Conservation (phyloP, 164 flowering plant genomes). For the Protea cynaroides region DNA sequence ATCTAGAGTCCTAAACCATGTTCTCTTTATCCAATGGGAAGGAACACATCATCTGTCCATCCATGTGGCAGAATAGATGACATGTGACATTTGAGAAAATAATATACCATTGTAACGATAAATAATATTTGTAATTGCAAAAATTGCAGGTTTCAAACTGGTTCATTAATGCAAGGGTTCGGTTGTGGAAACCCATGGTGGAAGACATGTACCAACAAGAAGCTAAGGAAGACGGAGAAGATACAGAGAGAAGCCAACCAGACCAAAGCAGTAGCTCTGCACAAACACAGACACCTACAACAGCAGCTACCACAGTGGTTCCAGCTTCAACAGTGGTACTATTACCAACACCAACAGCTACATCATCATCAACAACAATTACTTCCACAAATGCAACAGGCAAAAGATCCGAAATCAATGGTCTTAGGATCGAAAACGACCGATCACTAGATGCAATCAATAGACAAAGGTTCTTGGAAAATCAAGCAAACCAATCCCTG, state of each 20-base stretch:
- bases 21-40: too few relatives aligned
- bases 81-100: too few relatives aligned
- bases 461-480: slow-evolving; percentile 40
- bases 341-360: slow-evolving; percentile 8
- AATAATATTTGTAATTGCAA: too few relatives aligned
- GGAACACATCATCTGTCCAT: too few relatives aligned
- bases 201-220: slow-evolving; percentile 91
- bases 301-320: slow-evolving; percentile 4
- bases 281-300: slow-evolving; percentile 41
- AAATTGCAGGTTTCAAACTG: slow-evolving; percentile 70
- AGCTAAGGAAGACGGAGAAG: slow-evolving; percentile 35
- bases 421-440: slow-evolving; percentile 38
- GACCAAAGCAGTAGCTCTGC: slow-evolving; percentile 25
- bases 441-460: slow-evolving; percentile 57
- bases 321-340: slow-evolving; percentile 1
- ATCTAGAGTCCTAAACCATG: too few relatives aligned
- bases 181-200: slow-evolving; percentile 98
- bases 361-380: slow-evolving; percentile 24
- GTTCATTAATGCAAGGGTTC: slow-evolving; percentile 93
- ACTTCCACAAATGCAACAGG: slow-evolving; percentile 12
- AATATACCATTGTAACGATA: too few relatives aligned
- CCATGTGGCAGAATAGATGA: too few relatives aligned
- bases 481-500: slow-evolving; percentile 24
- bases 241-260: slow-evolving; percentile 8
- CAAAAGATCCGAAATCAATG: slow-evolving; percentile 37